These are phyloP conservation scores for Cercospora sesami DNA, from an alignment of 2,329 filamentous ascomycete genomes.

Conservation along the genomic window DNA sequence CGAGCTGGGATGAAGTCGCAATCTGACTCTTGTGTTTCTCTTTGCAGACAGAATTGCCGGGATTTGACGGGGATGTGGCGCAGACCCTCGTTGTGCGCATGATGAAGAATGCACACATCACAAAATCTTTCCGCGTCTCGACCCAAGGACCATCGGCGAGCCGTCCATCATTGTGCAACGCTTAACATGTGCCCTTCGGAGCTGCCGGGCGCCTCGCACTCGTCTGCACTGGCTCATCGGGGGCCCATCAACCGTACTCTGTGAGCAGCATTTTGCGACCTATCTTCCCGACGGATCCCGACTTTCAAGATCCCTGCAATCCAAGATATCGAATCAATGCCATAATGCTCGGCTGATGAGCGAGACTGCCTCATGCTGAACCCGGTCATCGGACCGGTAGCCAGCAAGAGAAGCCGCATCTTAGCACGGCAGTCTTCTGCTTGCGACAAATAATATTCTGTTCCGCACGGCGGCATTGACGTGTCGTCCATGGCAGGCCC, in stretches of 20 bases:
- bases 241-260: background rate
- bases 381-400: slow-evolving; percentile 20
- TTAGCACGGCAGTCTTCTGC: background rate
- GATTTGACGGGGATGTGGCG: background rate
- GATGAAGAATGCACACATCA: slow-evolving; percentile 2
- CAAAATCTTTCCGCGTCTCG: background rate
- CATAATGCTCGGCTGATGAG: background rate
- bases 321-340: background rate
- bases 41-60: background rate
- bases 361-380: slow-evolving; percentile 8
- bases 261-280: background rate
- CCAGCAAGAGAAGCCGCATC: slow-evolving; percentile 16
- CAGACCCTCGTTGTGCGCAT: background rate
- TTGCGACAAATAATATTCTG: slow-evolving; percentile 5
- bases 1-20: background rate
- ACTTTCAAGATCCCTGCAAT: slow-evolving; percentile 3
- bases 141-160: background rate
- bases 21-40: background rate
- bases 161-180: slow-evolving; percentile 1
- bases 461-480: slow-evolving; percentile 18
- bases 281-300: slow-evolving; percentile 2
- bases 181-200: background rate
- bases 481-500: slow-evolving; percentile 13
- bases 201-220: background rate
- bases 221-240: background rate